Evolutionary conservation across 768 basidiomycete genomes (phyloP).

Genomic region (Inosperma sp.): DNA sequence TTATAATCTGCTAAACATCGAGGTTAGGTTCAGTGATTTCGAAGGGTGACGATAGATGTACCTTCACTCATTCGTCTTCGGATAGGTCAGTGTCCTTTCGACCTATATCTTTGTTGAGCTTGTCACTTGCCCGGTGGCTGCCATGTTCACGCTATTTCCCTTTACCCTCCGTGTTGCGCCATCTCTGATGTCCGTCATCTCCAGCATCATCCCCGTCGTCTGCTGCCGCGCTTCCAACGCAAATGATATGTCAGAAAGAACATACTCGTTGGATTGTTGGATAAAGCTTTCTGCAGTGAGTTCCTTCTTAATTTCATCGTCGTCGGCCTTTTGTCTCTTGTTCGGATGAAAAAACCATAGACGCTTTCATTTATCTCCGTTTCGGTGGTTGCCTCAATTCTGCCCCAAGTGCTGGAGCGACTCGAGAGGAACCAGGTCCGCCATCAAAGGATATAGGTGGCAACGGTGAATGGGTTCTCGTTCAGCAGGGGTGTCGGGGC

Average conservation of each 20-base stretch:
- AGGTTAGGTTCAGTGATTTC: not conserved
- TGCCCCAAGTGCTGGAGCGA: no score
- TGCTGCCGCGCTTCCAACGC: not conserved
- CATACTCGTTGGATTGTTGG: slow-evolving; percentile 1
- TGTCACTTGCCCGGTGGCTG: not conserved
- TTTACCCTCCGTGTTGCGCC: not conserved
- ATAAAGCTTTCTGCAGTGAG: not conserved
- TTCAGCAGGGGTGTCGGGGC: not conserved
- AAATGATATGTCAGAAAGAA: not conserved
- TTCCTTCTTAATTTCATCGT: not conserved
- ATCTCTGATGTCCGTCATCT: not conserved
- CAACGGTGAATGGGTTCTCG: no score
- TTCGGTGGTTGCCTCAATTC: not conserved
- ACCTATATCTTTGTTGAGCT: not conserved
- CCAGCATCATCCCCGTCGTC: not conserved
- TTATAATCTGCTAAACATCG: not conserved
- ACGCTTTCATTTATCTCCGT: not conserved
- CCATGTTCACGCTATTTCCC: not conserved
- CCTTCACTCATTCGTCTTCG: not conserved
- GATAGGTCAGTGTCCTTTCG: not conserved
- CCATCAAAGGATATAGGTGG: no score
- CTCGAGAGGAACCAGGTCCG: no score
- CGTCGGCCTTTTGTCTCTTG: not conserved
- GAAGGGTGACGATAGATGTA: not conserved
- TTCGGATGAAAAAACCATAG: not conserved